Conservation (phyloP, 768 basidiomycete species). For the Termitomyces sp. region DNA sequence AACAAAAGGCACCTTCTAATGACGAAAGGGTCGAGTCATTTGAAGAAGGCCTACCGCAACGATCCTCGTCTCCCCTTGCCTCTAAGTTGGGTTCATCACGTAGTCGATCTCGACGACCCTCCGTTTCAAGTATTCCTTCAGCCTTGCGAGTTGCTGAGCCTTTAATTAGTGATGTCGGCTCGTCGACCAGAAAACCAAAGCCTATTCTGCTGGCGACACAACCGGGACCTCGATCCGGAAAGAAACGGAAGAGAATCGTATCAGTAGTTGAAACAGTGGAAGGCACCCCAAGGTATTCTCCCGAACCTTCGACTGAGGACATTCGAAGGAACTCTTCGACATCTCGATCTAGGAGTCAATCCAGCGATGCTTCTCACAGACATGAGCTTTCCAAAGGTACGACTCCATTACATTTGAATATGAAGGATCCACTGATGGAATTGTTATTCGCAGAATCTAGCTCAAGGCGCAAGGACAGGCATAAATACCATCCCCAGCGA, state of each 20-base stretch:
- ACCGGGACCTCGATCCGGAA: not conserved
- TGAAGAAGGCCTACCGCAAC: constrained; percentile 16
- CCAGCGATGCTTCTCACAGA: constrained; percentile 1
- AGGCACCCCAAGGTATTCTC: not conserved
- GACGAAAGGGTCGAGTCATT: not conserved
- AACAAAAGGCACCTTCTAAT: constrained; percentile 3
- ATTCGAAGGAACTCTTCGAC: not conserved
- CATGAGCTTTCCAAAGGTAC: constrained; percentile 1
- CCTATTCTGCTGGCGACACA: not conserved
- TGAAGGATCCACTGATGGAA: not conserved
- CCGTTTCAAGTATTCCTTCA: not conserved
- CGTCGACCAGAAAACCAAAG: constrained; percentile 2
- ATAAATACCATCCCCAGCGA: constrained; percentile 1
- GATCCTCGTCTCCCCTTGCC: constrained; percentile 12
- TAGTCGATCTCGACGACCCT: not conserved
- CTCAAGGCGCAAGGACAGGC: constrained; percentile 1
- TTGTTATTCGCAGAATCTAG: not conserved
- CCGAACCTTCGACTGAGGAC: not conserved
- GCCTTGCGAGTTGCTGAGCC: not conserved
- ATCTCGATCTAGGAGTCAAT: constrained; percentile 1
- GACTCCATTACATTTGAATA: not conserved
- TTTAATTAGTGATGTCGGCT: not conserved
- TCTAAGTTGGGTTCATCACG: not conserved
- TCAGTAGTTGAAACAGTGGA: constrained; percentile 6
- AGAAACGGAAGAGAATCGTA: constrained; percentile 21